Base-by-base conservation (phyloP, 352 stramenopile species). In the Discostella stelligera region DNA sequence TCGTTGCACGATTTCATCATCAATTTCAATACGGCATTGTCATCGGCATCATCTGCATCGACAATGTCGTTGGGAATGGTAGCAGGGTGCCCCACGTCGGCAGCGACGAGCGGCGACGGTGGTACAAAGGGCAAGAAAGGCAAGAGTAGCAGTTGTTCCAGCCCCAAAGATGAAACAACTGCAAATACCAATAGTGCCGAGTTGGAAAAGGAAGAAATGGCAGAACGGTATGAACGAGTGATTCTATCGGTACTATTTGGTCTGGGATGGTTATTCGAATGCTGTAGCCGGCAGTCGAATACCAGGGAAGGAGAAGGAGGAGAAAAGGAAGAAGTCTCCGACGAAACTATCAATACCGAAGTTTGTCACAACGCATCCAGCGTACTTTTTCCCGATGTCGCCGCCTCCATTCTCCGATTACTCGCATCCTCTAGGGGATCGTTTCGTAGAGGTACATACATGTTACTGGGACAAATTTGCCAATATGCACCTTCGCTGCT, bases 151-250 rank as follows among this genome's bases (percentile, higher is more conserved):
- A 44, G 37, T 44, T 3, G 11, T 11, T 3, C 37, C 7, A 10
- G 7, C 11, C 2, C 1, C 37, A 44, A 14, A 13, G 37, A 14
- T 44, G 2, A 3, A 44, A 44, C 37, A 44, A 14, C 37, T 13
- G 13, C 37, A 44, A 10, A 3, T 13, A 44, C 37, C 4, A 44
- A 3, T 8, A 44, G 37, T 8, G 7, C 37, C 37, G 37, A 44
- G 2, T 10, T 44, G 13, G 37, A 44, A 44, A 44, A 44, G 11
- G 37, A 44, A 44, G 37, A 84, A 60, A 66, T 83, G 52, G 86
- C 89, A 49, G 84, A 92, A 62, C 66, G 74, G 20, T 90, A 86
- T 73, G 84, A 89, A 71, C 77, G 84, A 10, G 76, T 89, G n/a
- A 62, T 89, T 0, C 74, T 83, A 25, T 84, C 65, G 10, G 54